These are phyloP conservation scores for Phytophthora crassamura DNA, from an alignment of 352 stramenopile genomes.

Conservation along the genomic window DNA sequence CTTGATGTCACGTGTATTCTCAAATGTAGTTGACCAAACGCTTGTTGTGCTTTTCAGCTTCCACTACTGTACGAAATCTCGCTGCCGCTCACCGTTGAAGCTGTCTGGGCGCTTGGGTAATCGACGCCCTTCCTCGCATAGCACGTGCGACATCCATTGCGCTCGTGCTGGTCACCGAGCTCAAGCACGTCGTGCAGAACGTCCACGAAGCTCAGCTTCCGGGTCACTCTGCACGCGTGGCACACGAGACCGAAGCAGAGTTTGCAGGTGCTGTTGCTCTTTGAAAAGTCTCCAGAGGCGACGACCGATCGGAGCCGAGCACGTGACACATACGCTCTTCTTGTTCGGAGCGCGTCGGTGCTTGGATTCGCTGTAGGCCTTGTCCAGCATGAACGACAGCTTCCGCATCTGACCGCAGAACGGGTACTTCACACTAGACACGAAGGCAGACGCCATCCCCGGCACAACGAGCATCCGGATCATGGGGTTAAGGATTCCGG, in stretches of 20 bases:
- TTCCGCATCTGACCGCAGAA: slow-evolving; percentile 35
- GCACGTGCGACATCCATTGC: slow-evolving; percentile 14
- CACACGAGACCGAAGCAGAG: slow-evolving; percentile 11
- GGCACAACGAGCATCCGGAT: slow-evolving; percentile 30
- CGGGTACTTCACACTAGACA: slow-evolving; percentile 31
- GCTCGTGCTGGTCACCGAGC: slow-evolving; percentile 15
- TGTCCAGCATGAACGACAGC: slow-evolving; percentile 35
- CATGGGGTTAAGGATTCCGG: slow-evolving; percentile 35
- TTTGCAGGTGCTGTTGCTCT: slow-evolving; percentile 19
- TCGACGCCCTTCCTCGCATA: slow-evolving; percentile 6
- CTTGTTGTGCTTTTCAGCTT: not conserved
- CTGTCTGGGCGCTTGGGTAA: slow-evolving; percentile 11
- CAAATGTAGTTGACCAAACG: too few species aligned
- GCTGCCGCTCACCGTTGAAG: slow-evolving; percentile 15
- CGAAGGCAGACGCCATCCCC: slow-evolving; percentile 26
- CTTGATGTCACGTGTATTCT: too few species aligned
- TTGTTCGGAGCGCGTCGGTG: slow-evolving; percentile 17
- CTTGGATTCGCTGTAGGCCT: slow-evolving; percentile 18
- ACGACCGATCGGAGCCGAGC: slow-evolving; percentile 7
- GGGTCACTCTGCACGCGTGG: slow-evolving; percentile 5
- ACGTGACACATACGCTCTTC: slow-evolving; percentile 27
- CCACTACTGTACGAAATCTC: slow-evolving; percentile 15
- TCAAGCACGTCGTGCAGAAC: slow-evolving; percentile 38
- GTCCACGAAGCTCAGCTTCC: slow-evolving; percentile 42
- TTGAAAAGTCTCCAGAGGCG: slow-evolving; percentile 24